phyloP scores from a whole-genome alignment of 225 moss, liverwort and hornwort genomes.

The Takakia lepidozioides region DNA sequence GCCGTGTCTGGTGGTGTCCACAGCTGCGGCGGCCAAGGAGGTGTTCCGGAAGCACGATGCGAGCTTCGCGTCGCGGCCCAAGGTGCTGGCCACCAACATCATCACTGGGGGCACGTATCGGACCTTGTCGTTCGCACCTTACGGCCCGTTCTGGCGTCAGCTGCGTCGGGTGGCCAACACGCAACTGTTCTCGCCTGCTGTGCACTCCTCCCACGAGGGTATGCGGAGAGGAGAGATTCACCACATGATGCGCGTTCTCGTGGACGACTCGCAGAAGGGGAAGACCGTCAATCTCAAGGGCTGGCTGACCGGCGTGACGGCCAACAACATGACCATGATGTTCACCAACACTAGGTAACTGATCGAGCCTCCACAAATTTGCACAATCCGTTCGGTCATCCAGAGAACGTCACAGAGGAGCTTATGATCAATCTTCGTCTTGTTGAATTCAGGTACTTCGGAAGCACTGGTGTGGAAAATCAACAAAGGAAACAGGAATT shows the following conservation, averaged over 20 bases:
- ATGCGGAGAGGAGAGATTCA: slow-evolving; percentile 6
- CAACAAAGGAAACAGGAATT: too few relatives aligned
- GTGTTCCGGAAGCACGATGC: slow-evolving; percentile 17
- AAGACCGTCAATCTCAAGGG: slow-evolving; percentile 5
- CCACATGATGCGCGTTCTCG: slow-evolving; percentile 12
- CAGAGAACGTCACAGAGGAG: too few relatives aligned
- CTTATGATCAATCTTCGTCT: too few relatives aligned
- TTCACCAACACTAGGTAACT: slow-evolving; percentile 21
- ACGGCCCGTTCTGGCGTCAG: slow-evolving; percentile 12
- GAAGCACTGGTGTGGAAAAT: too few relatives aligned
- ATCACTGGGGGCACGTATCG: slow-evolving; percentile 3
- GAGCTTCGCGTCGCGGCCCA: slow-evolving; percentile 25
- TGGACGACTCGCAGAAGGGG: slow-evolving; percentile 8
- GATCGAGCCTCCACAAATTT: too few relatives aligned
- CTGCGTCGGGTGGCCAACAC: slow-evolving; percentile 1
- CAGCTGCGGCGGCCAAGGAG: slow-evolving; percentile 17
- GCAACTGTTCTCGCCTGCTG: slow-evolving; percentile 14
- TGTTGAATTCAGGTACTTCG: too few relatives aligned
- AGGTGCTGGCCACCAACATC: slow-evolving; percentile 4
- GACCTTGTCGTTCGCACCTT: slow-evolving; percentile 12
- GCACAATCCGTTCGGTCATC: too few relatives aligned
- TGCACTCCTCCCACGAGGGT: slow-evolving; percentile 2
- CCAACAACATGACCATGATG: slow-evolving; percentile 33
- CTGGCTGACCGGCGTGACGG: slow-evolving; percentile 8
- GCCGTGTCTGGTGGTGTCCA: slow-evolving; percentile 25